Evolutionary conservation across 1,284 basidiomycete species (phyloP).

Genomic region (Coriolopsis trogii): DNA sequence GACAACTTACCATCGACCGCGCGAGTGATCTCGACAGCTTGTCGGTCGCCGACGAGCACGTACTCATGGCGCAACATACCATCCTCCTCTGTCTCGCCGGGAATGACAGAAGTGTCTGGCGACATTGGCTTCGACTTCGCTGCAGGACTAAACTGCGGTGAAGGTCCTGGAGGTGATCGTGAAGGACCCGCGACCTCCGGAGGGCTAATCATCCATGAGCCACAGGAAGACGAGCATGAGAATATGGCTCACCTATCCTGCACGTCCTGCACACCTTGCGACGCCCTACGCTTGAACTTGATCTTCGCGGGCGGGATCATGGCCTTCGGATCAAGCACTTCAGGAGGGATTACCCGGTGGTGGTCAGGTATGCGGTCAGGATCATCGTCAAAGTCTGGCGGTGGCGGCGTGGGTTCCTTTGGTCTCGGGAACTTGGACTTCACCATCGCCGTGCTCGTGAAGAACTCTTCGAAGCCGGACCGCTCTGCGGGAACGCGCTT

Average conservation of each 20-base stretch:
- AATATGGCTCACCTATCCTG: conserved; percentile 12
- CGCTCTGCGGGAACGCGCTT: conserved; percentile 87
- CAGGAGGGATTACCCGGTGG: conserved; percentile 70
- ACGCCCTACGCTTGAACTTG: conserved; percentile 56
- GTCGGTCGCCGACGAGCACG: conserved; percentile 75
- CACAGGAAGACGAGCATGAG: rapidly evolving
- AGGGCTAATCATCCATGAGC: conserved; percentile 1
- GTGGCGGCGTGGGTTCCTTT: conserved; percentile 29
- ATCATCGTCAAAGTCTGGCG: conserved; percentile 34
- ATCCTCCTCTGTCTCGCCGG: conserved; percentile 83
- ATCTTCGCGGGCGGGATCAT: conserved; percentile 82
- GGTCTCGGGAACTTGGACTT: conserved; percentile 72
- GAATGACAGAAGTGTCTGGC: conserved; percentile 66
- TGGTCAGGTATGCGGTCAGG: conserved; percentile 56
- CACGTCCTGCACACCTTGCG: conserved; percentile 6
- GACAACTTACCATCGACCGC: conserved; percentile 67
- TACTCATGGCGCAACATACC: conserved; percentile 75
- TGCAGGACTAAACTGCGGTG: conserved; percentile 17
- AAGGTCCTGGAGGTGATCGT: conserved; percentile 10
- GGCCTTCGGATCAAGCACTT: conserved; percentile 73
- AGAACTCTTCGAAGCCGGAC: conserved; percentile 92
- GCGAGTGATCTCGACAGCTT: conserved; percentile 77
- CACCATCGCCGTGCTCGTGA: conserved; percentile 80
- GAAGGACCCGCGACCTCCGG: conserved; percentile 15
- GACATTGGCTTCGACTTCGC: conserved; percentile 42